Evolutionary conservation across 805 yeast species (phyloP), one percentile per base, ranked within the genome.

Genomic region (Zygosaccharomyces kombuchaensis): DNA sequence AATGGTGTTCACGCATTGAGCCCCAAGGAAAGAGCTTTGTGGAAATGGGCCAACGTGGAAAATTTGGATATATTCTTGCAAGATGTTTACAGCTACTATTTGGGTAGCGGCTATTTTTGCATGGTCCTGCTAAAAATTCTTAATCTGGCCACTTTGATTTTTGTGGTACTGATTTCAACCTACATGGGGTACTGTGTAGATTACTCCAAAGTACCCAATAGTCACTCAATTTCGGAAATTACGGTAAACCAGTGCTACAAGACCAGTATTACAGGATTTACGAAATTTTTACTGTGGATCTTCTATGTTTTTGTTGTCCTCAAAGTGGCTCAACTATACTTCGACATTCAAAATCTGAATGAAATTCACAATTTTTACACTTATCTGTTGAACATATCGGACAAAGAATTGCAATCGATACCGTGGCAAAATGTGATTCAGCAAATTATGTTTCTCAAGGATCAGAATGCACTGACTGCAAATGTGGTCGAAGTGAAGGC

Each of bases 41-140:
- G 97, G 88, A 76, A 87, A 49, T 93, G 99, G 98, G 96, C 98
- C 1, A 93, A 93, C 58, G 87, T 93, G 19, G 87, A 86, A 54
- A 93, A 93, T 63, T 74, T 93, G 63, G 99, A 93, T 67, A 76
- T 80, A 37, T 93, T 91, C 57, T 70, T 93, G 14, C 80, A 80
- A 43, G 95, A 91, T 55, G 77, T 90, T 9, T 93, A 93, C 65
- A 74, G 75, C 41, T 93, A 89, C 61, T 93, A 86, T 62, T 69
- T 84, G 22, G 95, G 95, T 2, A 87, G 83, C 60, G 99, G 99
- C 0, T 75, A 83, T 47, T 73, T 75, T 39, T 87, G 95, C 60
- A 87, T 91, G n/a, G 63, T 87, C 9, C 62, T 88, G 23, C 72
- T 82, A 14, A 77, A 84, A 37, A 50, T 75, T 2, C 74, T 84